phyloP scores from a whole-genome alignment of 805 yeast genomes.

The Candida lessepsii region DNA sequence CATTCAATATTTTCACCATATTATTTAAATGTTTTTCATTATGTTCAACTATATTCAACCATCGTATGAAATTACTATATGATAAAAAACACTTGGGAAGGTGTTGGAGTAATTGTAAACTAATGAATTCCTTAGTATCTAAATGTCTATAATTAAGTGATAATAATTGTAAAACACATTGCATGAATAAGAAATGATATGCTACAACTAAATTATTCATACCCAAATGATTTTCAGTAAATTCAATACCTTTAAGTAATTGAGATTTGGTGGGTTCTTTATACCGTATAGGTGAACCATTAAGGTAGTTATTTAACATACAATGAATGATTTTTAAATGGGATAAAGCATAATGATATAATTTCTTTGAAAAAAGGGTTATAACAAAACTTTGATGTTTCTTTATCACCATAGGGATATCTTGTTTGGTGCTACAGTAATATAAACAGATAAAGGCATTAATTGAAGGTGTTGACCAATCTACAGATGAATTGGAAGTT shows the following conservation, averaged over 20 bases:
- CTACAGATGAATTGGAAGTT: no score
- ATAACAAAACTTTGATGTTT: slow-evolving; percentile 29
- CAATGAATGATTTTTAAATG: slow-evolving; percentile 15
- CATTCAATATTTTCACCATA: slow-evolving; percentile 23
- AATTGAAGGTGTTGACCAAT: background rate
- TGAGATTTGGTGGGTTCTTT: background rate
- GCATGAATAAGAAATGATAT: slow-evolving; percentile 29
- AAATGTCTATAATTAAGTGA: slow-evolving; percentile 17
- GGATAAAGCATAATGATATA: slow-evolving; percentile 12
- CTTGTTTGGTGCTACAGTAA: slow-evolving; percentile 1
- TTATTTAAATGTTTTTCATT: slow-evolving; percentile 22
- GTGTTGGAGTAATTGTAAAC: slow-evolving; percentile 11
- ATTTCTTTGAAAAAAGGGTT: slow-evolving; percentile 12
- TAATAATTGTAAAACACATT: slow-evolving; percentile 23
- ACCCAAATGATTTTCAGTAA: background rate
- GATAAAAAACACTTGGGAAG: slow-evolving; percentile 20
- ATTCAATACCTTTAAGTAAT: slow-evolving; percentile 1
- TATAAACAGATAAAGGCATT: slow-evolving; percentile 14
- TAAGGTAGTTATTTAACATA: background rate
- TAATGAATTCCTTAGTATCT: slow-evolving; percentile 14
- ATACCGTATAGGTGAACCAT: background rate
- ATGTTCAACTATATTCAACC: slow-evolving; percentile 19
- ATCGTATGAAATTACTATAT: slow-evolving; percentile 19
- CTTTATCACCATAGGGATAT: slow-evolving; percentile 17
- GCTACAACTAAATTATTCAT: slow-evolving; percentile 22